Evolutionary conservation across 768 basidiomycete species (phyloP).

Genomic region (Cantharellus anzutake): DNA sequence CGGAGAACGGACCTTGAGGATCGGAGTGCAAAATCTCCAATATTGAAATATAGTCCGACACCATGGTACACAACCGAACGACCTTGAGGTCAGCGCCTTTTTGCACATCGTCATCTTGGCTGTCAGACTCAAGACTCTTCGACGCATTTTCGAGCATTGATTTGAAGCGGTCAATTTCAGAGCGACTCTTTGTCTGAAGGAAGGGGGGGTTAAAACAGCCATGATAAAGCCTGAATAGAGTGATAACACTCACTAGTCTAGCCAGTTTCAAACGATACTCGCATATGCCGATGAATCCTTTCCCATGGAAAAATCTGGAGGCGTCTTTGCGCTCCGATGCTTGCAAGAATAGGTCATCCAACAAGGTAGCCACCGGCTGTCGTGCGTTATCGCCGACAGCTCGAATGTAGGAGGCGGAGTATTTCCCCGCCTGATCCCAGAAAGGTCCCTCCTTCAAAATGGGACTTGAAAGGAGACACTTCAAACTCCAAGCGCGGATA

Average conservation of each 20-base stretch:
- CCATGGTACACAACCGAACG: too few relatives aligned
- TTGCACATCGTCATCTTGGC: too few relatives aligned
- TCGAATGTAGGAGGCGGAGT: conserved; percentile 27
- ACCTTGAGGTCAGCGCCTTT: too few relatives aligned
- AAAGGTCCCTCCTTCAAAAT: conserved; percentile 32
- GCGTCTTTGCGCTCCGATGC: conserved; percentile 22
- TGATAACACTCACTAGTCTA: too few relatives aligned
- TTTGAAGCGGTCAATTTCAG: conserved; percentile 8
- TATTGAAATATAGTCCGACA: too few relatives aligned
- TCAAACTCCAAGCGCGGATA: not conserved
- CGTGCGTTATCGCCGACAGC: conserved; percentile 18
- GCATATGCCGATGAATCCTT: conserved; percentile 40
- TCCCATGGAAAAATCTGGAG: conserved; percentile 27
- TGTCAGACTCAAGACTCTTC: not conserved
- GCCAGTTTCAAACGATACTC: conserved; percentile 58
- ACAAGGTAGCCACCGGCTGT: conserved; percentile 23
- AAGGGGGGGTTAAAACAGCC: conserved; percentile 24
- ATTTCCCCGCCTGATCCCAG: conserved; percentile 50
- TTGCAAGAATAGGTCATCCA: conserved; percentile 24
- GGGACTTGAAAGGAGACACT: conserved; percentile 10
- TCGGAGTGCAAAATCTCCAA: too few relatives aligned
- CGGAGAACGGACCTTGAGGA: too few relatives aligned
- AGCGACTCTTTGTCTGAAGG: conserved; percentile 5
- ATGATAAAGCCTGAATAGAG: conserved; percentile 25
- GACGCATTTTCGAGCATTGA: conserved; percentile 2